These are phyloP conservation scores for Penicillium bovifimosum DNA, from an alignment of 495 filamentous ascomycete species.

Conservation along the genomic window DNA sequence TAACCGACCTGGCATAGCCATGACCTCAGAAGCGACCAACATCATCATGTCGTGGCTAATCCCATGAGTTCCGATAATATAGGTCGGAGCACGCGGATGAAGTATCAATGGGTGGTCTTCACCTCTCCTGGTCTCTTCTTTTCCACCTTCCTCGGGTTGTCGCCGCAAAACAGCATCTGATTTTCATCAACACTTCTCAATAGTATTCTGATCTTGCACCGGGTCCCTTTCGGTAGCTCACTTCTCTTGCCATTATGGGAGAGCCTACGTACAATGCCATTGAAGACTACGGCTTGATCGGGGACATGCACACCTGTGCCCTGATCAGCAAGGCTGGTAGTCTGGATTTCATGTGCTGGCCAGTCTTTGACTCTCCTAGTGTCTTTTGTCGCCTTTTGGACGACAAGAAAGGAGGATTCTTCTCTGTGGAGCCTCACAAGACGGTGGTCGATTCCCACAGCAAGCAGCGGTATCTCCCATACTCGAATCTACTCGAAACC, in stretches of 20 bases:
- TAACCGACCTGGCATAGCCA: conserved; percentile 11
- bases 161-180: not conserved
- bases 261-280: conserved; percentile 55
- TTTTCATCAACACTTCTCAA: not conserved
- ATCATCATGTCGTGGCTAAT: conserved; percentile 28
- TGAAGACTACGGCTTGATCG: conserved; percentile 71
- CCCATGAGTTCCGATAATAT: conserved; percentile 16
- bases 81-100: conserved; percentile 4
- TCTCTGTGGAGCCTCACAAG: conserved; percentile 51
- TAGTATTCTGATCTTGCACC: not conserved
- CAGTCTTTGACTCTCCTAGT: conserved; percentile 61
- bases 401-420: conserved; percentile 65
- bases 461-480: conserved; percentile 67
- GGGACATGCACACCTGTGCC: conserved; percentile 73
- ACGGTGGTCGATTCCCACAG: conserved; percentile 47
- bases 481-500: conserved; percentile 64
- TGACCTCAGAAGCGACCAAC: conserved; percentile 25
- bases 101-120: not conserved
- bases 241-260: conserved; percentile 11
- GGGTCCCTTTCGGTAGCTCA: not conserved
- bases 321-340: conserved; percentile 65
- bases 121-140: not conserved
- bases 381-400: conserved; percentile 65
- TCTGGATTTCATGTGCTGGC: conserved; percentile 74
- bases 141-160: not conserved